Evolutionary conservation across 1,139 yeast species (phyloP).

Genomic region (Casaregolazyma lundiana): DNA sequence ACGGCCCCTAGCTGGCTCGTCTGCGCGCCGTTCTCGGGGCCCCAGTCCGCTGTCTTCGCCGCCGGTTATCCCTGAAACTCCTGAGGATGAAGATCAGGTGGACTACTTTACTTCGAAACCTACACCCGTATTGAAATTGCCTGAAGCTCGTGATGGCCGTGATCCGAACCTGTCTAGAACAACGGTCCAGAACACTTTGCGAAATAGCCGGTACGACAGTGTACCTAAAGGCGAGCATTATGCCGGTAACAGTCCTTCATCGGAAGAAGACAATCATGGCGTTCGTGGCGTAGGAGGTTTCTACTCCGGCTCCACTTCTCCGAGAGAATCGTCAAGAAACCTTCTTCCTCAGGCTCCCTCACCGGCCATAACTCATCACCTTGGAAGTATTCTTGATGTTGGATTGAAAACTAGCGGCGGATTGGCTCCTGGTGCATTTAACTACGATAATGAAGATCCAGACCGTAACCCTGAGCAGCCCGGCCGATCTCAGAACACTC

Average conservation of each 20-base stretch:
- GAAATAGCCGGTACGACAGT: conserved; percentile 5
- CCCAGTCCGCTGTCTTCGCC: conserved; percentile 7
- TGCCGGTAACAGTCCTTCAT: too few relatives aligned
- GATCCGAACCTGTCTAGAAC: conserved; percentile 2
- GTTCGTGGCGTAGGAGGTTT: conserved; percentile 5
- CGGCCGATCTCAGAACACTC: conserved; percentile 3
- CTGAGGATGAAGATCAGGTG: neutral
- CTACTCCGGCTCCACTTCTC: neutral
- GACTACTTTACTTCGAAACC: conserved; percentile 4
- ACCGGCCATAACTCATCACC: conserved; percentile 14
- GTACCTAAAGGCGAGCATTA: too few relatives aligned
- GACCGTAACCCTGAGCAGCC: neutral
- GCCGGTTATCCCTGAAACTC: neutral
- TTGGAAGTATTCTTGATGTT: conserved; percentile 24
- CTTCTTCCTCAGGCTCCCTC: conserved; percentile 13
- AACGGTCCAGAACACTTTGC: conserved; percentile 9
- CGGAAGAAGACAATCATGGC: conserved; percentile 14
- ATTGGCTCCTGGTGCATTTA: conserved; percentile 29
- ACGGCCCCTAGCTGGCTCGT: neutral
- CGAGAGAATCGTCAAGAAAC: conserved; percentile 7
- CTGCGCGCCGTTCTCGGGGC: neutral
- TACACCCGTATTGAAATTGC: neutral
- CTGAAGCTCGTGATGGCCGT: conserved; percentile 1
- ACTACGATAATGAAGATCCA: conserved; percentile 13
- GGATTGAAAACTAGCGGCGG: conserved; percentile 29